Conservation (phyloP, 768 basidiomycete species). For the Ramaria sp. region DNA sequence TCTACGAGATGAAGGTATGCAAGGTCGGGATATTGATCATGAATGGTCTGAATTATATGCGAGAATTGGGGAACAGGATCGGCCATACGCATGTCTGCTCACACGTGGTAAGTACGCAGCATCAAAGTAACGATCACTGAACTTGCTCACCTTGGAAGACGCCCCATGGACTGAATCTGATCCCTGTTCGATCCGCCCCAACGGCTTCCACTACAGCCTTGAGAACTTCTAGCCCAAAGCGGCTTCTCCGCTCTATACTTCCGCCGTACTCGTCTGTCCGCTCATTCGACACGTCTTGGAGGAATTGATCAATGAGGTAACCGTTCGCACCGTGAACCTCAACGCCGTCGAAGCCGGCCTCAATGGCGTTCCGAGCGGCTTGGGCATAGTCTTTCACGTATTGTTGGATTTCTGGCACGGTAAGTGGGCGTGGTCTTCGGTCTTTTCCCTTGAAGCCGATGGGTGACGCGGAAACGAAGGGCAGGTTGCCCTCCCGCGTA, state of each 20-base stretch:
- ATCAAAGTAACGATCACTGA: neutral
- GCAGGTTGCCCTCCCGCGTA: conserved; percentile 14
- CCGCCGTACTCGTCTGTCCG: conserved; percentile 64
- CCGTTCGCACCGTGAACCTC: conserved; percentile 36
- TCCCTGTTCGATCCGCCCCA: conserved; percentile 41
- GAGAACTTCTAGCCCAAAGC: conserved; percentile 46
- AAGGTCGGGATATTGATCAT: conserved; percentile 29
- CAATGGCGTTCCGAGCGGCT: conserved; percentile 45
- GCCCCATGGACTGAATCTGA: conserved; percentile 51
- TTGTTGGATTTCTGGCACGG: conserved; percentile 37
- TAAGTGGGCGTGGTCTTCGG: conserved; percentile 31
- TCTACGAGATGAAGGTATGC: conserved; percentile 43
- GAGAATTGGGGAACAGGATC: conserved; percentile 47
- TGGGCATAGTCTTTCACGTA: conserved; percentile 39
- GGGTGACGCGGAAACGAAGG: conserved; percentile 4
- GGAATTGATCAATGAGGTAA: conserved; percentile 48
- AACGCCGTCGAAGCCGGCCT: conserved; percentile 62
- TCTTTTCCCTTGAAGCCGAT: conserved; percentile 12
- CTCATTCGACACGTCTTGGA: conserved; percentile 44
- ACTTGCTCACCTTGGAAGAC: conserved; percentile 4
- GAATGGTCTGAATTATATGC: conserved; percentile 38
- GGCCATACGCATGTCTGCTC: conserved; percentile 30
- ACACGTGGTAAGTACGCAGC: neutral
- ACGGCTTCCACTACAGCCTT: conserved; percentile 40
- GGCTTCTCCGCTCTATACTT: conserved; percentile 44